phyloP scores from a whole-genome alignment of 73 alveolate genomes.

The Uronychia setigera region DNA sequence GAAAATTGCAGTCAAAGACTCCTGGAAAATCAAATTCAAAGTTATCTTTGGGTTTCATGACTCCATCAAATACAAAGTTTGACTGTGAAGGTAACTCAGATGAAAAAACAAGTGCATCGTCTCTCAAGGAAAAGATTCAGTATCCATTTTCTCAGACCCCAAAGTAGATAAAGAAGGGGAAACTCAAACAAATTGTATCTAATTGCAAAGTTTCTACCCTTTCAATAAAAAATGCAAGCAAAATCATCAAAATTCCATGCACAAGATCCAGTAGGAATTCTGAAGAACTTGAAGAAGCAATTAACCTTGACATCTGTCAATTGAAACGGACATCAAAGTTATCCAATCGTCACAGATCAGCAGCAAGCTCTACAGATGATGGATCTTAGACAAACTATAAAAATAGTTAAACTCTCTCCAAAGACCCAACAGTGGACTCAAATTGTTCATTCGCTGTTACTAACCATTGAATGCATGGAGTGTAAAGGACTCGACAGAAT shows the following conservation, averaged over 20 bases:
- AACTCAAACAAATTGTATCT: neutral
- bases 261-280: neutral
- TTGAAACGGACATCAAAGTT: neutral
- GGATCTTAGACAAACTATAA: neutral
- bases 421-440: too few relatives aligned
- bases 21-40: too few relatives aligned
- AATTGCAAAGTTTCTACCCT: neutral
- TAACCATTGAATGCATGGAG: too few relatives aligned
- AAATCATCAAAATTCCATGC: neutral
- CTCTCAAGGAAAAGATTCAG: neutral
- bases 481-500: too few relatives aligned
- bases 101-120: neutral
- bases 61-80: too few relatives aligned
- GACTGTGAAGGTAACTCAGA: too few relatives aligned
- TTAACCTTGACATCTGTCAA: neutral
- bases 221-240: neutral
- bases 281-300: neutral
- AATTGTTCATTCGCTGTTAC: too few relatives aligned
- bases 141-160: neutral
- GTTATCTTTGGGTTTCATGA: too few relatives aligned
- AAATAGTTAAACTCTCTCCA: neutral
- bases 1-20: too few relatives aligned
- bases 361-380: neutral
- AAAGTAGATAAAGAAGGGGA: neutral
- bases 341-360: neutral